phyloP scores from a whole-genome alignment of 495 filamentous ascomycete genomes.

The Annulohypoxylon moriforme region DNA sequence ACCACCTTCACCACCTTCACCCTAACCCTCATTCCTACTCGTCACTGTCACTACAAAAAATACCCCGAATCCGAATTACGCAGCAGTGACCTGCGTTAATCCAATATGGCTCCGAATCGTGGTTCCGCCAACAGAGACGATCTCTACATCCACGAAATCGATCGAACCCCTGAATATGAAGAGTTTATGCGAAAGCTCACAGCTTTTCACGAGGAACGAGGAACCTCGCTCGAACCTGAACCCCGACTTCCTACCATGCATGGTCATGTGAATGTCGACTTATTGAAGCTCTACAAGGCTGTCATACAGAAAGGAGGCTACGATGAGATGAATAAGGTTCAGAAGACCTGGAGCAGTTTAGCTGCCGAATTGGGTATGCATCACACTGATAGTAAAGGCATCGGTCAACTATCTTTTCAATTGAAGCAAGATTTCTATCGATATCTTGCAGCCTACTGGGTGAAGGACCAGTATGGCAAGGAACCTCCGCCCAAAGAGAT shows the following conservation, averaged over 20 bases:
- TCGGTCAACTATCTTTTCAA: conserved; percentile 77
- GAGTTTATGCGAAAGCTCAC: conserved; percentile 75
- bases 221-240: conserved; percentile 76
- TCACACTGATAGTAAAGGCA: conserved; percentile 66
- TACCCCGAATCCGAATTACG: neutral
- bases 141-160: conserved; percentile 51
- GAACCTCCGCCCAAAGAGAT: conserved; percentile 86
- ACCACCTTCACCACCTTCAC: neutral
- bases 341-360: conserved; percentile 80
- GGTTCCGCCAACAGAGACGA: conserved; percentile 40
- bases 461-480: conserved; percentile 73
- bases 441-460: conserved; percentile 85
- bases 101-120: conserved; percentile 45
- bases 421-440: conserved; percentile 87
- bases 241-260: conserved; percentile 68
- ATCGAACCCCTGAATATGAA: conserved; percentile 70
- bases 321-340: conserved; percentile 81
- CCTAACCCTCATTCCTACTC: neutral
- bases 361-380: conserved; percentile 71
- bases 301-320: conserved; percentile 80
- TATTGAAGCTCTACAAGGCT: conserved; percentile 75
- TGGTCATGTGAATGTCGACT: conserved; percentile 74
- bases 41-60: neutral
- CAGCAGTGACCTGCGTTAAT: conserved; percentile 1
- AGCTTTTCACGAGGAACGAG: conserved; percentile 75